Base-by-base conservation (phyloP, 768 basidiomycete genomes). In the Daedalea quercina region DNA sequence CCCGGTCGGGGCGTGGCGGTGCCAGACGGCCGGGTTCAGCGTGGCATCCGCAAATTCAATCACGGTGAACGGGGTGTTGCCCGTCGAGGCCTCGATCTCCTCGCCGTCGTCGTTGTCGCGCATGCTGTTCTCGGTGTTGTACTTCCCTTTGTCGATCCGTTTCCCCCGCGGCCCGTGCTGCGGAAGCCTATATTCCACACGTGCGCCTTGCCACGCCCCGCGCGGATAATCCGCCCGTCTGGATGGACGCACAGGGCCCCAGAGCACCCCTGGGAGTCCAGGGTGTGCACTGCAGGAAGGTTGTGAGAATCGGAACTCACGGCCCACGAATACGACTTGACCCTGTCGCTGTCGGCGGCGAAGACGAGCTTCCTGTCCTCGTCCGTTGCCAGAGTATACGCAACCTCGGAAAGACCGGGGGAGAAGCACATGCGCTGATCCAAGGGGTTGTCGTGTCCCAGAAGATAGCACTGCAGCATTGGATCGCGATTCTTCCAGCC, bases 251-350 rank as follows among this genome's bases (percentile, higher is more conserved):
- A 55, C 9, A 75, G 45, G 1, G 73, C 69, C 1, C 73, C 73
- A 2, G 44, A 25, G 46, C 52, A 65, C 2, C 49, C 51, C 17
- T 51, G 25, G 8, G 63, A 54, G 7, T 54, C 35, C 50, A 76
- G 54, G 0, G 71, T 74, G 47, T 76, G 74, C 0, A 64, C 60
- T 2, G 65, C 63, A 2, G 61, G 33, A 17, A 56, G 48, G 2
- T 34, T 46, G 20, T 37, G 31, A 9, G 28, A 4, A 11, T 31
- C 11, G 28, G 28, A 11, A 31, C 11, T 31, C 28, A 11, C 26
- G 26, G 44, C 62, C 65, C 70, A 73, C 3, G 55, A 55, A 54
- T 68, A 77, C 0, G 73, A 71, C 52, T 75, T 76, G 54, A 75
- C 54, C 17, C 70, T 58, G 15, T 60, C 52, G 9, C 40, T 41